phyloP scores from a whole-genome alignment of 2,329 filamentous ascomycete species.

The Pyrenophora seminiperda region DNA sequence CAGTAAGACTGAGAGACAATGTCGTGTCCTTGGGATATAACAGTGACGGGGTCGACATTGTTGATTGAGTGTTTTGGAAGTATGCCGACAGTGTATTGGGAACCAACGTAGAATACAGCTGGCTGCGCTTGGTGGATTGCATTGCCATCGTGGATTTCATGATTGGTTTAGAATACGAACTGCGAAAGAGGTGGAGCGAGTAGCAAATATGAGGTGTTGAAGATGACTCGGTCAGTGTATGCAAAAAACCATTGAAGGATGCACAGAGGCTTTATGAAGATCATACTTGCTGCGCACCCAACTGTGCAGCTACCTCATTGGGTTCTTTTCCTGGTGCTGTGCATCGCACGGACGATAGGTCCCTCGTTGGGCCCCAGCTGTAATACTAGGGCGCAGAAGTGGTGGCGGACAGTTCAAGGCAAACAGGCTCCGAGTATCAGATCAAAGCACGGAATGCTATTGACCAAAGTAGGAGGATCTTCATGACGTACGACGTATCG shows the following conservation, averaged over 20 bases:
- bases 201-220: background rate
- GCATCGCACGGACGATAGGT: background rate
- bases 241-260: background rate
- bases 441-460: background rate
- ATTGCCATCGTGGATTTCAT: background rate
- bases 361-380: background rate
- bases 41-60: background rate
- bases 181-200: background rate
- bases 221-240: background rate
- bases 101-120: background rate
- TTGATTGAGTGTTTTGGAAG: background rate
- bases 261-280: background rate
- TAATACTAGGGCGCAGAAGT: background rate
- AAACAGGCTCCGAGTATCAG: background rate
- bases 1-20: background rate
- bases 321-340: background rate
- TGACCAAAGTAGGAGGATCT: background rate
- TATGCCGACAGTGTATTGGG: background rate
- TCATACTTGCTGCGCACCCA: background rate
- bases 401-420: constrained; percentile 1
- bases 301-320: background rate
- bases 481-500: background rate
- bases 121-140: background rate
- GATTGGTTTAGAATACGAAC: background rate
- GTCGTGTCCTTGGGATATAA: background rate